A percentile compares a stretch with the other conserved stretches of the same genome.
Conservation (phyloP, 2,329 filamentous ascomycete species). For the Pseudogymnoascus sp. region DNA sequence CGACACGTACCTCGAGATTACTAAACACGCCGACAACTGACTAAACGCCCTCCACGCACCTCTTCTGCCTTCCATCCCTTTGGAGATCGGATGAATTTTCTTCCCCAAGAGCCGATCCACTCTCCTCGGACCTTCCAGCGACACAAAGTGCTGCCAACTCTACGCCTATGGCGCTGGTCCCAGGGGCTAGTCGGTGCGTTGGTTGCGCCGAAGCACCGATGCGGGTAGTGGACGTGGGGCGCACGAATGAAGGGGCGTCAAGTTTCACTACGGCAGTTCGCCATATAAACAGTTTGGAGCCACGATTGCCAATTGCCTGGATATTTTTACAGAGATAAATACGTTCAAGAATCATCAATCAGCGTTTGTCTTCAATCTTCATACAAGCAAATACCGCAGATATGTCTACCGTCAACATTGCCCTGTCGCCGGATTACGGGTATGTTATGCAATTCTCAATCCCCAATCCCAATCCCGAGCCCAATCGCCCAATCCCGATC, state of each 20-base stretch:
- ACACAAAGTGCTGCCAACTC: background rate
- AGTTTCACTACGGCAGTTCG: background rate
- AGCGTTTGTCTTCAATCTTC: background rate
- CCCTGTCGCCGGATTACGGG: slow-evolving; percentile 7
- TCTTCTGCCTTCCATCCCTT: slow-evolving; percentile 3
- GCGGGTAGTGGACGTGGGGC: background rate
- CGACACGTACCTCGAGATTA: background rate
- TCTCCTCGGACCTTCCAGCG: background rate
- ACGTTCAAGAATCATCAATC: background rate
- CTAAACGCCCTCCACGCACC: background rate
- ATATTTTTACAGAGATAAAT: background rate
- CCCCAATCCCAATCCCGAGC: background rate
- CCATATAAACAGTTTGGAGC: background rate
- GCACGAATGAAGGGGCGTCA: background rate
- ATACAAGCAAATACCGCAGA: background rate
- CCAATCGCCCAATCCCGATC: background rate
- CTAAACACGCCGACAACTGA: background rate
- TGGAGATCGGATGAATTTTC: background rate
- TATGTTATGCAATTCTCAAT: slow-evolving; percentile 3
- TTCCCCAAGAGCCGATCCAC: background rate
- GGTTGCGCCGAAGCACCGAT: background rate
- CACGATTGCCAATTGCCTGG: background rate
- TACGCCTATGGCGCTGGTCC: background rate
- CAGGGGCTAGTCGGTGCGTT: background rate
- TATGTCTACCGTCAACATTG: background rate